Percentiles rank a stretch among this genome's conserved stretches.
These are phyloP conservation scores for Voacanga thouarsii DNA, from an alignment of 257 asterid species.

Conservation along the genomic window DNA sequence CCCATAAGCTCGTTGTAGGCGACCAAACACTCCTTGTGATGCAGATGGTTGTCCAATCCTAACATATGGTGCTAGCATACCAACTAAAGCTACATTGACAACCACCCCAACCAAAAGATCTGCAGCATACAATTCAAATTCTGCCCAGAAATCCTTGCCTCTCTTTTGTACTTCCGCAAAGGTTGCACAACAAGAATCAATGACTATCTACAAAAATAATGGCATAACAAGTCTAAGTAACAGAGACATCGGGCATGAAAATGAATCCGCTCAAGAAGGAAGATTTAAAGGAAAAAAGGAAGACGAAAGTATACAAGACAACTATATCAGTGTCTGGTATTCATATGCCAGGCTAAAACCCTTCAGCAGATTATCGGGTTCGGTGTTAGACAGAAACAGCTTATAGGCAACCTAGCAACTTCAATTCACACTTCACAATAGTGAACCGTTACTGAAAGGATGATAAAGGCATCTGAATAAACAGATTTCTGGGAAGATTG, in stretches of 20 bases:
- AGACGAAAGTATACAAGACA: too few species aligned
- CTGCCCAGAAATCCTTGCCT: slow-evolving; percentile 97
- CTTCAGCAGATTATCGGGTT: background rate
- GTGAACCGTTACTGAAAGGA: background rate
- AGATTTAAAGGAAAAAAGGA: background rate
- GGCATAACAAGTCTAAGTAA: background rate
- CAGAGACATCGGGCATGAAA: background rate
- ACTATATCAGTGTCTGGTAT: background rate
- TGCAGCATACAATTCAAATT: slow-evolving; percentile 85
- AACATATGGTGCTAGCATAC: slow-evolving; percentile 94
- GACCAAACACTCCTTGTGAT: slow-evolving; percentile 68
- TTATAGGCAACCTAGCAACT: background rate
- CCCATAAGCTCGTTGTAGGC: slow-evolving; percentile 62
- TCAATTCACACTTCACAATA: background rate
- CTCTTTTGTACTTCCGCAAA: slow-evolving; percentile 96
- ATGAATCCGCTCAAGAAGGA: slow-evolving; percentile 1
- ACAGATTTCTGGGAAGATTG: background rate
- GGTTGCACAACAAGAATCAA: slow-evolving; percentile 95
- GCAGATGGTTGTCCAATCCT: slow-evolving; percentile 68
- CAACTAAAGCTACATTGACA: slow-evolving; percentile 94
- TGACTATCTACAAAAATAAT: slow-evolving; percentile 58
- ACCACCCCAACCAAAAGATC: slow-evolving; percentile 93
- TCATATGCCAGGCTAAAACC: background rate
- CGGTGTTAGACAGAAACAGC: background rate
- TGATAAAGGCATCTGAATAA: background rate